These are phyloP conservation scores for Mycena albidolilacea DNA, from an alignment of 768 basidiomycete species.

Conservation along the genomic window DNA sequence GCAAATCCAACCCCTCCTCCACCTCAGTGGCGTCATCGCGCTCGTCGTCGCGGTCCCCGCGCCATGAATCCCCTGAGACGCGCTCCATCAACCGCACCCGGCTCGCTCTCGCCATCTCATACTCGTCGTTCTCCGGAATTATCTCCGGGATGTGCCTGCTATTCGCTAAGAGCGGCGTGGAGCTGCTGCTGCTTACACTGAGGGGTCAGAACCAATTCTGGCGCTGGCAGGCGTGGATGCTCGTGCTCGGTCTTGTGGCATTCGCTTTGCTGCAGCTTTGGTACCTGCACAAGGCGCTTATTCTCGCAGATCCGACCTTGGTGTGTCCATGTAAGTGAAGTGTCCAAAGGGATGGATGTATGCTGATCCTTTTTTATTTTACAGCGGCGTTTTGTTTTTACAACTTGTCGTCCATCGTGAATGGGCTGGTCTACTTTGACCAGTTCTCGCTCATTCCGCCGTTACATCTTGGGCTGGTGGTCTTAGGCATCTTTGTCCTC, in stretches of 20 bases:
- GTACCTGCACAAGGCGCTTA: constrained; percentile 86
- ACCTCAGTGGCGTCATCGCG: constrained; percentile 46
- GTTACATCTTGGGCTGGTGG: constrained; percentile 81
- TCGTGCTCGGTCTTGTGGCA: constrained; percentile 77
- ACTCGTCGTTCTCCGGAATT: constrained; percentile 90
- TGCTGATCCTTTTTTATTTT: neutral
- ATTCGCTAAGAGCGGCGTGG: constrained; percentile 94
- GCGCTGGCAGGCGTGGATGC: constrained; percentile 88
- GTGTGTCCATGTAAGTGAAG: constrained; percentile 83
- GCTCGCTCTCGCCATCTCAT: constrained; percentile 83
- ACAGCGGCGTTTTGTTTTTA: constrained; percentile 95
- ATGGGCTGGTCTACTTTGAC: constrained; percentile 91
- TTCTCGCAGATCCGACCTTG: constrained; percentile 86
- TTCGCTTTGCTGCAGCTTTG: constrained; percentile 88
- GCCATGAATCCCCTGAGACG: constrained; percentile 40
- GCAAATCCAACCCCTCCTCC: constrained; percentile 52
- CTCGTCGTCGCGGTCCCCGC: constrained; percentile 33
- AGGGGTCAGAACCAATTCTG: constrained; percentile 85
- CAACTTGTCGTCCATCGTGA: constrained; percentile 92
- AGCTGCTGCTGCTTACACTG: constrained; percentile 85
- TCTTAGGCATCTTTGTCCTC: constrained; percentile 81
- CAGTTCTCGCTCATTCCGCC: constrained; percentile 82
- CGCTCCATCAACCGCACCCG: constrained; percentile 62
- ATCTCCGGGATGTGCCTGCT: constrained; percentile 93
- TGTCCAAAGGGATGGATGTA: neutral